Conservation (phyloP, 73 alveolate species). For the Symbiodinium natans region DNA sequence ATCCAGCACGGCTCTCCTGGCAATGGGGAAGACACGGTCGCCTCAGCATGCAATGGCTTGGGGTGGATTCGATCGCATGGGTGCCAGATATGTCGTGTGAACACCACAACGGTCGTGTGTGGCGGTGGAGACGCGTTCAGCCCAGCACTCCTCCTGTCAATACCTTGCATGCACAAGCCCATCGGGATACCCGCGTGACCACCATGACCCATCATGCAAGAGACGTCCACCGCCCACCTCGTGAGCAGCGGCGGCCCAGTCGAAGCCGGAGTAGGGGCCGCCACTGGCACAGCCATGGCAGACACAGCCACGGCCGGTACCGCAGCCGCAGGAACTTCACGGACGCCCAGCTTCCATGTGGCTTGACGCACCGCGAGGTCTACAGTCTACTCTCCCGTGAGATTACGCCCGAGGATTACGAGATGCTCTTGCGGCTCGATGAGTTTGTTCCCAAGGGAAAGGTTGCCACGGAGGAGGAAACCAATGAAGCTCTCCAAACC, state of each 20-base stretch:
- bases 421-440: slow-evolving; percentile 76
- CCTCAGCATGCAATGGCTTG: slow-evolving; percentile 90
- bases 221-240: not conserved
- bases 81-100: slow-evolving; percentile 70
- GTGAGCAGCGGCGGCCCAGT: slow-evolving; percentile 32
- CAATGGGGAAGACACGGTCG: slow-evolving; percentile 93
- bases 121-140: slow-evolving; percentile 93
- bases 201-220: not conserved
- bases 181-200: not conserved
- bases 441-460: slow-evolving; percentile 47
- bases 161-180: not conserved
- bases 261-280: slow-evolving; percentile 69
- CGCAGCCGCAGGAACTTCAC: slow-evolving; percentile 17
- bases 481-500: slow-evolving; percentile 46
- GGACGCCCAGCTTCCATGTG: slow-evolving; percentile 64
- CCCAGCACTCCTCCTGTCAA: not conserved
- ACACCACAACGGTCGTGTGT: slow-evolving; percentile 56
- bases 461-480: slow-evolving; percentile 50
- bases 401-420: slow-evolving; percentile 91
- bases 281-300: slow-evolving; percentile 51
- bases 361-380: slow-evolving; percentile 89
- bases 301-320: slow-evolving; percentile 20
- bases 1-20: slow-evolving; percentile 82
- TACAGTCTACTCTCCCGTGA: slow-evolving; percentile 84
- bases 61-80: slow-evolving; percentile 88